A percentile compares a stretch with the other conserved stretches of the same genome.
Evolutionary conservation across 768 basidiomycete species (phyloP).

Genomic region (Calvatia gigantea): DNA sequence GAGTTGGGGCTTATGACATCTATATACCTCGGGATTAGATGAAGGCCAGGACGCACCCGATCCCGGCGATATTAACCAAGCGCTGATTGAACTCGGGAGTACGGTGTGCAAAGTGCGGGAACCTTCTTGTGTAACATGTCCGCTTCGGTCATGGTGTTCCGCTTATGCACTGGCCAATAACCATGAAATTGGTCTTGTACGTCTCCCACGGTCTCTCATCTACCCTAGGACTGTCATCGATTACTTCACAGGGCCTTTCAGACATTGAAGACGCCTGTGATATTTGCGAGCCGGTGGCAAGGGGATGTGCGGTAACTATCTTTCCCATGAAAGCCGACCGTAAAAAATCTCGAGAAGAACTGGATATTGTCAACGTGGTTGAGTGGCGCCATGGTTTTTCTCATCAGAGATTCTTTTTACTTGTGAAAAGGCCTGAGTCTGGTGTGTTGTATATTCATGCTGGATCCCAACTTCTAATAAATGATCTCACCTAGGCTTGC

Average conservation of each 20-base stretch:
- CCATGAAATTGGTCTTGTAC: constrained; percentile 8
- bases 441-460: constrained; percentile 48
- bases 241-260: not conserved
- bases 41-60: constrained; percentile 13
- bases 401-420: constrained; percentile 59
- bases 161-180: constrained; percentile 42
- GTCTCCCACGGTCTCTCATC: not conserved
- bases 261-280: constrained; percentile 81
- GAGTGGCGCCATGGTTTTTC: constrained; percentile 57
- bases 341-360: constrained; percentile 81
- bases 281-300: constrained; percentile 58
- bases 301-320: constrained; percentile 47
- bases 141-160: constrained; percentile 63
- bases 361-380: constrained; percentile 81
- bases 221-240: not conserved
- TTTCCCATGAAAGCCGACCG: constrained; percentile 86
- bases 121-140: constrained; percentile 73
- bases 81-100: constrained; percentile 91
- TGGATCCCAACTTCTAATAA: too few relatives aligned
- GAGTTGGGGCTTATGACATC: not conserved
- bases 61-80: constrained; percentile 88
- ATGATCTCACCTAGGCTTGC: constrained; percentile 54
- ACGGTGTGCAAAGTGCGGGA: constrained; percentile 87
- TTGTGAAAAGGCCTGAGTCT: constrained; percentile 78
- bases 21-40: not conserved